phyloP scores from a whole-genome alignment of 768 basidiomycete species.

The Chiua virens region DNA sequence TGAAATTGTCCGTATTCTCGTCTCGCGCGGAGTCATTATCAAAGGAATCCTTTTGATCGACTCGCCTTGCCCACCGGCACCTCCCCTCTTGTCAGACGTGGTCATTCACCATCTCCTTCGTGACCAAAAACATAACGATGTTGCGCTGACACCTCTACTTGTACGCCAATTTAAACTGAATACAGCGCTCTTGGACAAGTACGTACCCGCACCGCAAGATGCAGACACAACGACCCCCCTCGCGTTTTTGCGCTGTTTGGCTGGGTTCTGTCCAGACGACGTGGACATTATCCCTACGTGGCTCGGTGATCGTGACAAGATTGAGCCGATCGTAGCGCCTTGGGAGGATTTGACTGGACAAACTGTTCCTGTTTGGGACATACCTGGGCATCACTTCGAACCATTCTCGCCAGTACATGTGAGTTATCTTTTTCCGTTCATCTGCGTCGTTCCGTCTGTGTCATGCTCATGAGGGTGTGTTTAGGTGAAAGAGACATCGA shows the following conservation, averaged over 20 bases:
- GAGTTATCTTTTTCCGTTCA: slow-evolving; percentile 15
- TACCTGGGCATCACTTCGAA: slow-evolving; percentile 68
- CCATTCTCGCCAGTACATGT: slow-evolving; percentile 55
- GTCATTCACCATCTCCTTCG: slow-evolving; percentile 50
- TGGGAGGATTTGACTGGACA: slow-evolving; percentile 49
- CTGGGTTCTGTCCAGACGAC: slow-evolving; percentile 40
- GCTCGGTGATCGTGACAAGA: slow-evolving; percentile 48
- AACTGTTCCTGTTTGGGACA: slow-evolving; percentile 45
- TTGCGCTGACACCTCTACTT: slow-evolving; percentile 38
- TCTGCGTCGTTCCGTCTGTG: not conserved
- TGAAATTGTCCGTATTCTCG: slow-evolving; percentile 56
- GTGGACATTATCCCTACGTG: slow-evolving; percentile 45
- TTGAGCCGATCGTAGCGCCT: slow-evolving; percentile 31
- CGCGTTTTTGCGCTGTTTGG: slow-evolving; percentile 53
- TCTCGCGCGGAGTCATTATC: slow-evolving; percentile 39
- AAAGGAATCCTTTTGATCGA: slow-evolving; percentile 67
- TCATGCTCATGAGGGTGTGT: not conserved
- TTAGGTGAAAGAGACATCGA: slow-evolving; percentile 24
- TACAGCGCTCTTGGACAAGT: slow-evolving; percentile 45
- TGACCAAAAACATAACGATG: slow-evolving; percentile 29
- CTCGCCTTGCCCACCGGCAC: slow-evolving; percentile 56
- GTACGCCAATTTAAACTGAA: slow-evolving; percentile 51
- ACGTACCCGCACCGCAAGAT: slow-evolving; percentile 36
- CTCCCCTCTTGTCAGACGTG: slow-evolving; percentile 49
- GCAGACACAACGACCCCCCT: slow-evolving; percentile 33